phyloP scores from a whole-genome alignment of 805 yeast genomes.

The Candida dendrica region DNA sequence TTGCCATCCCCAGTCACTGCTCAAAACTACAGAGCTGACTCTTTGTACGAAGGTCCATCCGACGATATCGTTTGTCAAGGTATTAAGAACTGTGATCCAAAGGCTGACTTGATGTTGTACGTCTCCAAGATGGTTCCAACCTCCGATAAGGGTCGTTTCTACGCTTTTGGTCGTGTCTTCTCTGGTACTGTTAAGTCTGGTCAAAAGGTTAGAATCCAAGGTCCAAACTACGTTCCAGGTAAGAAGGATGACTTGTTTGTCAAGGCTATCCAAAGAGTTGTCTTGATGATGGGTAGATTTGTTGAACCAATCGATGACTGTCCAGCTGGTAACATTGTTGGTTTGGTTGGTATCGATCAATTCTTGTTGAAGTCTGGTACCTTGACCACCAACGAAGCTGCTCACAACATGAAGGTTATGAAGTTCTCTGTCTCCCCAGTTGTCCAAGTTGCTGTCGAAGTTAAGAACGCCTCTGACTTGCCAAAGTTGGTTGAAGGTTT shows the following conservation, averaged over 20 bases:
- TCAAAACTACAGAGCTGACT: slow-evolving; percentile 98
- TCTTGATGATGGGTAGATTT: slow-evolving; percentile 98
- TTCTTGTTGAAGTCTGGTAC: slow-evolving; percentile 99
- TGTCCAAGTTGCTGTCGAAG: slow-evolving; percentile 99
- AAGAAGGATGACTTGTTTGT: slow-evolving; percentile 95
- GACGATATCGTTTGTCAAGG: slow-evolving; percentile 87
- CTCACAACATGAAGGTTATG: slow-evolving; percentile 99
- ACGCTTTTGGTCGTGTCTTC: slow-evolving; percentile 99
- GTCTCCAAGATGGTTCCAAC: slow-evolving; percentile 99
- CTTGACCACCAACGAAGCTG: slow-evolving; percentile 89
- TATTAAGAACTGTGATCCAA: slow-evolving; percentile 97
- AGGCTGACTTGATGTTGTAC: slow-evolving; percentile 96
- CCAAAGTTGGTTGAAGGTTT: slow-evolving; percentile 99
- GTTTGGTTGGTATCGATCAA: slow-evolving; percentile 99
- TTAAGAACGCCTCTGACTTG: slow-evolving; percentile 98
- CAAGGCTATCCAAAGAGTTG: slow-evolving; percentile 98
- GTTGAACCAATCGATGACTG: slow-evolving; percentile 98
- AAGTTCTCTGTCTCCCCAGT: slow-evolving; percentile 99
- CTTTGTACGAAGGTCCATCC: slow-evolving; percentile 97
- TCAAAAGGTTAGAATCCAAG: slow-evolving; percentile 99
- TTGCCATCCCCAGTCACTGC: slow-evolving; percentile 99
- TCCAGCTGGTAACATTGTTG: slow-evolving; percentile 99
- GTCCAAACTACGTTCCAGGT: slow-evolving; percentile 99
- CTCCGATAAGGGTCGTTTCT: slow-evolving; percentile 99
- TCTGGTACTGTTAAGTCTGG: slow-evolving; percentile 99